Evolutionary conservation across 2,329 filamentous ascomycete genomes (phyloP), one percentile per base, ranked within the genome.

Genomic region (Colletotrichum tofieldiae): DNA sequence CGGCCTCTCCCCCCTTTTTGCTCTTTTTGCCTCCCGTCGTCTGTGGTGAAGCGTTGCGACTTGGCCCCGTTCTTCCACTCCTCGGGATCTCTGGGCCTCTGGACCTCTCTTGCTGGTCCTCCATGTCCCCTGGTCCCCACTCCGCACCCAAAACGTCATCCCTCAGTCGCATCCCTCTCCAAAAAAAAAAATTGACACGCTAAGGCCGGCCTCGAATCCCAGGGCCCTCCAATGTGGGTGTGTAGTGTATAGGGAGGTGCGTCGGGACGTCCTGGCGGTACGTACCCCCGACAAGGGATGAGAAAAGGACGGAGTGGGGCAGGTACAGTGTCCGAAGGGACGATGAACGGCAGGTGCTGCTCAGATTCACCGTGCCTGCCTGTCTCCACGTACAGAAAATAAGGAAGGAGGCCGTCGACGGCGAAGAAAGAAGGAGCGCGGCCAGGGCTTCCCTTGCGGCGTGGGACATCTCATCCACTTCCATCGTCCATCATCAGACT

Each of bases 101-200:
- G 32, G 29, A 20, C 51, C 32, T 16, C 52, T 55, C 52, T 56
- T 9, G 5, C 20, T 26, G 23, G 14, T 32, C 23, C 29, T 63
- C 47, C 60, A 51, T 35, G 65, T 62, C 43, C 62, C 32, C 14
- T 29, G 45, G 59, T 39, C 45, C 20, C 63, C 67, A 61, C 67
- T 60, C 47, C 39, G 26, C 45, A 52, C 14, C 35, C 35, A 39
- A 32, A 72, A 69, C 69, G 69, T 72, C 69, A 72, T 72, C 37
- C 69, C 58, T 58, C 58, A 63, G 65, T 51, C 23, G 43, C 20
- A 43, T 47, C 41, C 8, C 35, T 11, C 35, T 51, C 62, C 55
- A 39, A 66, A 41, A 59, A 69, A 26, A 26, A 26, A 26, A 26
- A 26, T 26, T 63, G 23, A 29, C 65, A 63, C 65, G 45, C 69